These are phyloP conservation scores for Scenedesmus sp. DNA, from an alignment of 163 green algal species.

Conservation along the genomic window DNA sequence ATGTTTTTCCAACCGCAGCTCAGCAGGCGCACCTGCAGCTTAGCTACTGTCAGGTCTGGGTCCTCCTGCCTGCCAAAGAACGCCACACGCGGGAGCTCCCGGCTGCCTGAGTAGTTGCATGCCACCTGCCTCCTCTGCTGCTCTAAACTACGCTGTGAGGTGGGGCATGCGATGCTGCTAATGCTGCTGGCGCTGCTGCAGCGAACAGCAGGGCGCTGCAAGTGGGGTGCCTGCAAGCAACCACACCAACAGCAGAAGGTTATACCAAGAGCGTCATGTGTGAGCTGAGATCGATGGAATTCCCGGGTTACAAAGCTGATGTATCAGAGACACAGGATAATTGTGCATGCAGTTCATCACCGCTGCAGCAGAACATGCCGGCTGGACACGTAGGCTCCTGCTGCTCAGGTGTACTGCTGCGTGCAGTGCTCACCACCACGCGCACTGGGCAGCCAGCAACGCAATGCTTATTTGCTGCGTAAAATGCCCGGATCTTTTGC, in stretches of 20 bases:
- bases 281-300: background rate
- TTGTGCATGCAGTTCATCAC: background rate
- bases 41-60: conserved; percentile 60
- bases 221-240: background rate
- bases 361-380: background rate
- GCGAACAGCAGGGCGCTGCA: background rate
- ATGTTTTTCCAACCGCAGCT: background rate
- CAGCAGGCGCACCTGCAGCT: conserved; percentile 83
- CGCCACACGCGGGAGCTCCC: background rate
- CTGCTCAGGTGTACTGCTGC: conserved; percentile 14
- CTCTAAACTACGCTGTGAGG: background rate
- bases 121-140: background rate
- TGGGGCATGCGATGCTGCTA: conserved; percentile 16
- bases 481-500: background rate
- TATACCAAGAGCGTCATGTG: background rate
- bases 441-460: background rate
- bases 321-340: too few relatives aligned
- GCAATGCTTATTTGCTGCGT: background rate
- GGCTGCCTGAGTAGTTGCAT: background rate
- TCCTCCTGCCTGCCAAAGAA: conserved; percentile 53
- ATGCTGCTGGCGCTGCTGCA: background rate
- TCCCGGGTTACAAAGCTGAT: background rate
- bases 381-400: background rate
- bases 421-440: background rate
- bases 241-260: background rate